Evolutionary conservation across 768 basidiomycete species (phyloP).

Genomic region (Boletus rex-veris): DNA sequence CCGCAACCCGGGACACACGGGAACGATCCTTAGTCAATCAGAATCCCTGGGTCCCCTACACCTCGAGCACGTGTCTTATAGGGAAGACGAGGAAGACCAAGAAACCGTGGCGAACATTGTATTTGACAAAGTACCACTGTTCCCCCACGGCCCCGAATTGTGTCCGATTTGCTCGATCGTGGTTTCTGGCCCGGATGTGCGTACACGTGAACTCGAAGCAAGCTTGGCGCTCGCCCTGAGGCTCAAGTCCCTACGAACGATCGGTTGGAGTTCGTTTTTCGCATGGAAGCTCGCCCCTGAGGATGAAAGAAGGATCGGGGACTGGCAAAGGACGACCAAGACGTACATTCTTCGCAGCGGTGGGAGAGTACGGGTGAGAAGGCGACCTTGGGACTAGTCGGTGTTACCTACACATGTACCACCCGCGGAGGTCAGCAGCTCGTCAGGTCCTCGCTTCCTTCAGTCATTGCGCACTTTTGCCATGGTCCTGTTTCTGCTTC

Average conservation of each 20-base stretch:
- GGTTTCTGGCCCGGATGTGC: constrained; percentile 30
- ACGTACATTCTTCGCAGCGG: constrained; percentile 40
- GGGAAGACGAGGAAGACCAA: constrained; percentile 14
- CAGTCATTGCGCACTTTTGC: background rate
- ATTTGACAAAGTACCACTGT: constrained; percentile 19
- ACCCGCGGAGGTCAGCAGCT: background rate
- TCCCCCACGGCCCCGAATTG: constrained; percentile 32
- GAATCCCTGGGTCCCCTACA: constrained; percentile 8
- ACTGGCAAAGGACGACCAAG: constrained; percentile 33
- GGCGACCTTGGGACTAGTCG: constrained; percentile 36
- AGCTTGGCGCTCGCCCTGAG: constrained; percentile 43
- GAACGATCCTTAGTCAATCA: constrained; percentile 23
- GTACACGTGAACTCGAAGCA: constrained; percentile 45
- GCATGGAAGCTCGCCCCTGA: constrained; percentile 13
- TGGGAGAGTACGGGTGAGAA: constrained; percentile 42
- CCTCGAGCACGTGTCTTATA: constrained; percentile 22
- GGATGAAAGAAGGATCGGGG: constrained; percentile 16
- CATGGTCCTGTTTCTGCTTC: background rate
- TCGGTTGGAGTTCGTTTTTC: constrained; percentile 56
- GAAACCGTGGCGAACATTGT: background rate
- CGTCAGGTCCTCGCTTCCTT: background rate
- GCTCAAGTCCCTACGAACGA: constrained; percentile 41
- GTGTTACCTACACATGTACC: background rate
- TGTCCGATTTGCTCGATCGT: constrained; percentile 36
- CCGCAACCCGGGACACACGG: background rate